Conservation (phyloP, 495 filamentous ascomycete species). For the Xylaria venustula region DNA sequence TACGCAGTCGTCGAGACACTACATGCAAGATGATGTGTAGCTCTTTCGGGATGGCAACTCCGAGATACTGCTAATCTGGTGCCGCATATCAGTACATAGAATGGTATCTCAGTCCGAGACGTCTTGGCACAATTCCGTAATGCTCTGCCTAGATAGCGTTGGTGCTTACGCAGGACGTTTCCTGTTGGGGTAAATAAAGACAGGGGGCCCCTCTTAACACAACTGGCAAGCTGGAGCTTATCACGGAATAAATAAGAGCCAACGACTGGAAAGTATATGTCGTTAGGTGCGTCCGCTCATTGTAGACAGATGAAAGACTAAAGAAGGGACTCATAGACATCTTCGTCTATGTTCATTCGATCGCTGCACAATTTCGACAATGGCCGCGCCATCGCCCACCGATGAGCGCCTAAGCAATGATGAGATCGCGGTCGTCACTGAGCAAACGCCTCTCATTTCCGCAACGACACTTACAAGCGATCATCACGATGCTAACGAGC, state of each 20-base stretch:
- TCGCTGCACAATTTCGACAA: not conserved
- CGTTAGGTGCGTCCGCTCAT: not conserved
- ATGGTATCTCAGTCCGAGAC: not conserved
- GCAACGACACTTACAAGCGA: not conserved
- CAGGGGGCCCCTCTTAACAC: too few species aligned
- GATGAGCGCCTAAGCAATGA: not conserved
- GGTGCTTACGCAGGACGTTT: not conserved
- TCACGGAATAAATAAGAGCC: not conserved
- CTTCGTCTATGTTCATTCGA: not conserved
- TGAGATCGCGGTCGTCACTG: constrained; percentile 1
- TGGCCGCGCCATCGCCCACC: not conserved
- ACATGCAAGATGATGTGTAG: too few species aligned
- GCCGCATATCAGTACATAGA: too few species aligned
- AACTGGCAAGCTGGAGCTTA: not conserved
- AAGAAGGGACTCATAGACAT: not conserved
- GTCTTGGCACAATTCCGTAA: not conserved
- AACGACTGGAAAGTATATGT: not conserved
- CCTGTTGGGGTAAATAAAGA: not conserved
- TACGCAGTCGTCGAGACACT: too few species aligned
- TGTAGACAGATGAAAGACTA: not conserved
- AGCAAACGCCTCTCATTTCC: constrained; percentile 8
- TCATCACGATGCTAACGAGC: not conserved
- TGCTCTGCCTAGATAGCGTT: not conserved
- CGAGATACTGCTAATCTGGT: too few species aligned
- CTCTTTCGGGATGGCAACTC: too few species aligned